Evolutionary conservation across 108 stramenopile species (phyloP).

Genomic region (Chaetoceros tenuissimus): DNA sequence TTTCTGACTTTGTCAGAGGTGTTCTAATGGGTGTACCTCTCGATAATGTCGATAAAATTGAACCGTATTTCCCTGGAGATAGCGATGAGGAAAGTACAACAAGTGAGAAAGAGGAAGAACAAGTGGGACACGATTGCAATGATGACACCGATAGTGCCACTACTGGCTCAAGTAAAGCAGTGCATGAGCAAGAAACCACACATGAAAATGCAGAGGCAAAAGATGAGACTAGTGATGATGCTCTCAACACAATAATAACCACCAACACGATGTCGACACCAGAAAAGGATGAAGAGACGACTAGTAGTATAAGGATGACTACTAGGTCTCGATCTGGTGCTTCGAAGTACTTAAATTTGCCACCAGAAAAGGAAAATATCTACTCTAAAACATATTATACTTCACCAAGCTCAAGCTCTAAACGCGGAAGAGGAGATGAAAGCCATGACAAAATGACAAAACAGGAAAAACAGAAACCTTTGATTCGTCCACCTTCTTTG

Average conservation of each 20-base stretch:
- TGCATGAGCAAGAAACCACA: slow-evolving; percentile 7
- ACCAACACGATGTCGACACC: not conserved
- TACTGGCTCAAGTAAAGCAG: not conserved
- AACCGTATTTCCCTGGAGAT: not conserved
- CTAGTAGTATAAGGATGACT: not conserved
- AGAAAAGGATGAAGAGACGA: not conserved
- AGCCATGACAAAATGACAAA: too few species aligned
- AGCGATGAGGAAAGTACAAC: slow-evolving; percentile 8
- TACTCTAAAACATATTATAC: not conserved
- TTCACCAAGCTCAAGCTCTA: not conserved
- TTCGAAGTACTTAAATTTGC: slow-evolving; percentile 1
- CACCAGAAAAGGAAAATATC: slow-evolving; percentile 1
- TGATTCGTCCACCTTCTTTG: slow-evolving; percentile 23
- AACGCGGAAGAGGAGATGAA: not conserved
- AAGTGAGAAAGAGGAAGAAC: not conserved
- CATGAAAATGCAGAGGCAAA: slow-evolving; percentile 9
- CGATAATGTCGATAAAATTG: not conserved
- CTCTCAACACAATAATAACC: not conserved
- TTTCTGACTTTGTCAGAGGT: slow-evolving; percentile 68
- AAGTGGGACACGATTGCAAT: too few species aligned
- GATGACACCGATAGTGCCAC: not conserved
- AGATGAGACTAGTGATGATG: slow-evolving; percentile 5
- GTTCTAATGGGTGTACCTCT: slow-evolving; percentile 43
- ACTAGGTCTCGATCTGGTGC: slow-evolving; percentile 7
- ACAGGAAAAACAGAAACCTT: not conserved